These are phyloP conservation scores for Coemansia linderi DNA, from an alignment of 371 early-diverging fungal species.

Conservation along the genomic window DNA sequence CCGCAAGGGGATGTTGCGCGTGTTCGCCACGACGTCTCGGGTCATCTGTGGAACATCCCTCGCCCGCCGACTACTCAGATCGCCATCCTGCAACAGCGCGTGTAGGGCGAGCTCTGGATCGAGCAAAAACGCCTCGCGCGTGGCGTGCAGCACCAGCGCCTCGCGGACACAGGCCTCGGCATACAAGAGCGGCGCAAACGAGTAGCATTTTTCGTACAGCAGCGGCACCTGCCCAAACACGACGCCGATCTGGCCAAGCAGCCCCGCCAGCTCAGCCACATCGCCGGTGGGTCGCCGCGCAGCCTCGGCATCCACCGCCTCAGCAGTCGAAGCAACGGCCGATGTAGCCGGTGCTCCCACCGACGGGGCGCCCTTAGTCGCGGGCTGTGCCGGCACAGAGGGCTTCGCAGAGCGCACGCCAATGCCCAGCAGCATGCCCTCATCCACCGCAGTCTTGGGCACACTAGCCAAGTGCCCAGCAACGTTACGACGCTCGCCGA, in stretches of 20 bases:
- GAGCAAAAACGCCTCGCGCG: constrained; percentile 29
- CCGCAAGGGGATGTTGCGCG: constrained; percentile 21
- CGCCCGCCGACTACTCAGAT: constrained; percentile 5
- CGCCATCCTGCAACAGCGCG: constrained; percentile 12
- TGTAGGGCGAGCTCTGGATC: constrained; percentile 33
- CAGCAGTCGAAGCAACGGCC: background rate
- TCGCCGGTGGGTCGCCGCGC: background rate
- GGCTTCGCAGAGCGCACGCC: background rate
- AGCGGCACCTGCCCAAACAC: constrained; percentile 40
- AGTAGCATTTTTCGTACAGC: constrained; percentile 44
- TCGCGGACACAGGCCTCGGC: constrained; percentile 52
- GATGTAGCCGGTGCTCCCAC: background rate
- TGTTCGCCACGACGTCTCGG: constrained; percentile 30
- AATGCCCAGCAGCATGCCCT: background rate
- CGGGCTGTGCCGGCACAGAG: background rate
- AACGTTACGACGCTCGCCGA: constrained; percentile 31
- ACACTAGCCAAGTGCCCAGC: constrained; percentile 25
- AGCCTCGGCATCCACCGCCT: background rate
- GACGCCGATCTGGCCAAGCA: constrained; percentile 23
- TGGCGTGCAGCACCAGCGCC: constrained; percentile 43
- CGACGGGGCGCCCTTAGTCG: background rate
- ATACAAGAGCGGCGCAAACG: constrained; percentile 51
- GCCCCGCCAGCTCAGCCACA: constrained; percentile 8
- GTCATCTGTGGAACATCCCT: background rate
- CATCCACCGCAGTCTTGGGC: constrained; percentile 32